Conservation (phyloP, 2,329 filamentous ascomycete species). For the Diaporthe sp. region DNA sequence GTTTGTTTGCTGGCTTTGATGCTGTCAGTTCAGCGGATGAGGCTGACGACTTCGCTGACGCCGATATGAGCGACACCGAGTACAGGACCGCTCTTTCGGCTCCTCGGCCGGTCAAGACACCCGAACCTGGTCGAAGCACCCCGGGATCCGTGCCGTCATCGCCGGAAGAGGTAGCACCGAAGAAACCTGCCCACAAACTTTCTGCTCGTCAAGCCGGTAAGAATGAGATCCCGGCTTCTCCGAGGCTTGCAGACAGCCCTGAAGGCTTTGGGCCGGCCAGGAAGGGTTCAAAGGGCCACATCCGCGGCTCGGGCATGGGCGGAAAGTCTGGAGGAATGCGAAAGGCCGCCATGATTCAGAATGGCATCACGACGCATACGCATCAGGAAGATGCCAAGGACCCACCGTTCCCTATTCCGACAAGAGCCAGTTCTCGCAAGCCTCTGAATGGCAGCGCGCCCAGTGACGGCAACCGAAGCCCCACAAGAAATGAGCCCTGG, state of each 20-base stretch:
- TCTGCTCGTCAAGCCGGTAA: constrained; percentile 52
- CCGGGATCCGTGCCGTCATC: constrained; percentile 49
- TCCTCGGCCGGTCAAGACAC: constrained; percentile 61
- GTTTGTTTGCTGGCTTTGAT: constrained; percentile 89
- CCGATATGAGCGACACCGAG: constrained; percentile 75
- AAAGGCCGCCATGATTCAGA: constrained; percentile 84
- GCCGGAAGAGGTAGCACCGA: constrained; percentile 57
- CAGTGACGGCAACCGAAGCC: constrained; percentile 83
- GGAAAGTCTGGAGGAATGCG: constrained; percentile 76
- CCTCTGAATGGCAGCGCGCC: constrained; percentile 75
- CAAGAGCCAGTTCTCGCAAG: constrained; percentile 87
- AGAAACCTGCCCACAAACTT: constrained; percentile 43
- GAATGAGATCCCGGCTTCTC: constrained; percentile 62
- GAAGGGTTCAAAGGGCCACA: constrained; percentile 44
- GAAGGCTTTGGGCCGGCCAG: constrained; percentile 44
- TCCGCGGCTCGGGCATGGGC: constrained; percentile 49
- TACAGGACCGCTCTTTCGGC: constrained; percentile 76
- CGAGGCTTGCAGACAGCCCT: constrained; percentile 51
- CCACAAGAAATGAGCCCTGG: constrained; percentile 74
- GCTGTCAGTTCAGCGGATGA: constrained; percentile 76
- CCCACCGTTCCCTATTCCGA: constrained; percentile 94
- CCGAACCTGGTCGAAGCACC: constrained; percentile 33
- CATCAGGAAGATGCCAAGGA: constrained; percentile 73
- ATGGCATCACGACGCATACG: constrained; percentile 79
- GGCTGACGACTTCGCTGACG: constrained; percentile 71